Evolutionary conservation across 2,329 filamentous ascomycete genomes (phyloP).

Genomic region (Stagonosporopsis vannaccii): DNA sequence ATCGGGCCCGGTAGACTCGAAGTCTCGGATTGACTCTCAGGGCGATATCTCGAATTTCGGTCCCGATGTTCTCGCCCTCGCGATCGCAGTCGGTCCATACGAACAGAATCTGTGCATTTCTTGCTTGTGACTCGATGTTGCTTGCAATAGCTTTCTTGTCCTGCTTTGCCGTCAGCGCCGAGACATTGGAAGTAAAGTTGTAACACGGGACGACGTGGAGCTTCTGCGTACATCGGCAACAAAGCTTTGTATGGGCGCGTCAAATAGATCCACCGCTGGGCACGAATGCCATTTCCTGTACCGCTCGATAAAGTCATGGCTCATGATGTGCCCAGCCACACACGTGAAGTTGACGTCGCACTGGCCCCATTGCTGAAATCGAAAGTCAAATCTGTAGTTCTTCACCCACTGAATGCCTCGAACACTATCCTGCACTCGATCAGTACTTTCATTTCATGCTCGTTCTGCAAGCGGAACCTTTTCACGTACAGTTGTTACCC

Average conservation of each 20-base stretch:
- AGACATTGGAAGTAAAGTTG: background rate
- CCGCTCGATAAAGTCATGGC: slow-evolving; percentile 75
- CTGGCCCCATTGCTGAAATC: slow-evolving; percentile 83
- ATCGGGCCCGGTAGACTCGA: slow-evolving; percentile 83
- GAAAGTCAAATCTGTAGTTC: slow-evolving; percentile 91
- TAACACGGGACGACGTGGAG: background rate
- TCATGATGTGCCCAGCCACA: slow-evolving; percentile 86
- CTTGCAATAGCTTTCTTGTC: slow-evolving; percentile 81
- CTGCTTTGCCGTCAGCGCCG: slow-evolving; percentile 51
- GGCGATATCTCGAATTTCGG: slow-evolving; percentile 86
- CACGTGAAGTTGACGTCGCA: slow-evolving; percentile 93
- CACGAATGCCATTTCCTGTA: slow-evolving; percentile 84
- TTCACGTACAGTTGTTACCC: slow-evolving; percentile 68
- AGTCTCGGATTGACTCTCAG: slow-evolving; percentile 75
- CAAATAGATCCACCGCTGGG: slow-evolving; percentile 79
- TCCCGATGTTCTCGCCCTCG: slow-evolving; percentile 95
- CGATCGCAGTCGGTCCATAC: slow-evolving; percentile 99
- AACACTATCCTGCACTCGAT: slow-evolving; percentile 15
- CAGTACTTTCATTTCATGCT: slow-evolving; percentile 9
- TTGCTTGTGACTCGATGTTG: slow-evolving; percentile 84
- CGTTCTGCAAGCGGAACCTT: background rate
- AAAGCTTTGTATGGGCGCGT: slow-evolving; percentile 74
- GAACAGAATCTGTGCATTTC: slow-evolving; percentile 75
- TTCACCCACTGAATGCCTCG: slow-evolving; percentile 73
- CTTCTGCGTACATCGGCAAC: slow-evolving; percentile 66